Percentiles rank a stretch among this genome's conserved stretches.
These are phyloP conservation scores for Candolleomyces eurysporus DNA, from an alignment of 768 basidiomycete species.

Conservation along the genomic window DNA sequence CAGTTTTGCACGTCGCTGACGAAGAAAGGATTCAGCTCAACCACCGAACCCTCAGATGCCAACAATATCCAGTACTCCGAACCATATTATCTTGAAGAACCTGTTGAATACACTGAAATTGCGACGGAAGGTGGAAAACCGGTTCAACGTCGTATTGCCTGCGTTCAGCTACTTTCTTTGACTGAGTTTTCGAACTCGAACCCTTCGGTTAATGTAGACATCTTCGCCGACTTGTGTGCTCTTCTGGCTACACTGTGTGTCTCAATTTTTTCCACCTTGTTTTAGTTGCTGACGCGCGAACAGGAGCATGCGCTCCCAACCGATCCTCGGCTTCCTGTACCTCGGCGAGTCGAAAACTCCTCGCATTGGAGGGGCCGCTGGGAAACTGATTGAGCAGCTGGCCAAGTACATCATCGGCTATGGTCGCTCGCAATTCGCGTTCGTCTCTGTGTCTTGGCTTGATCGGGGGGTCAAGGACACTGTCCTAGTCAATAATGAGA, in stretches of 20 bases:
- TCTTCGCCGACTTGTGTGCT: neutral
- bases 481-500: neutral
- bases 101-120: neutral
- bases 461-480: neutral
- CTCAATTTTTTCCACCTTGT: neutral
- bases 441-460: neutral
- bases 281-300: neutral
- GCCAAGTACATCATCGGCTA: neutral
- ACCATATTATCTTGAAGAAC: neutral
- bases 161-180: neutral
- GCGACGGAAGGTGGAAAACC: neutral
- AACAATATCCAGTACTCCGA: neutral
- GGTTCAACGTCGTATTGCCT: neutral
- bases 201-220: neutral
- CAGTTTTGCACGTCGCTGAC: neutral
- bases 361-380: neutral
- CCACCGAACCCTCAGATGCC: neutral
- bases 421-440: neutral
- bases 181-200: neutral
- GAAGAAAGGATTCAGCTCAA: neutral
- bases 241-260: neutral
- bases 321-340: neutral
- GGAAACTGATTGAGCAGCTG: neutral
- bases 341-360: neutral
- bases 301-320: neutral